A percentile compares a stretch with the other conserved stretches of the same genome.
phyloP scores from a whole-genome alignment of 306 rosid species.

The Lathyrus tuberosus region DNA sequence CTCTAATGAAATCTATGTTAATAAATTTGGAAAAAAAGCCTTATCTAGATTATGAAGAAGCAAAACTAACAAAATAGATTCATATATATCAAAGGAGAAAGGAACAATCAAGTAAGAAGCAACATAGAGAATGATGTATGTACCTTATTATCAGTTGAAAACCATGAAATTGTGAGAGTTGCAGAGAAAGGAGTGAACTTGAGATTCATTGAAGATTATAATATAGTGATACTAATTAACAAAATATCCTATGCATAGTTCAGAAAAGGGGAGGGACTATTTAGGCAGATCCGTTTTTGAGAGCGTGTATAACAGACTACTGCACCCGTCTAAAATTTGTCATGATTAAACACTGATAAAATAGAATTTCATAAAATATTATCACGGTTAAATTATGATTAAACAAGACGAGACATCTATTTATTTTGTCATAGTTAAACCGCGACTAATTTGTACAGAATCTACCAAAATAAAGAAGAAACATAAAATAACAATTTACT shows the following conservation, averaged over 20 bases:
- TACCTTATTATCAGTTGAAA: conserved; percentile 42
- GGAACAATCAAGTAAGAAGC: not conserved
- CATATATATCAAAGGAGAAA: not conserved
- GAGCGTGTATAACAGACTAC: no score
- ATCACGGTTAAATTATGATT: no score
- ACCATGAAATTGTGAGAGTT: conserved; percentile 62
- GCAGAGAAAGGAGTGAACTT: conserved; percentile 52
- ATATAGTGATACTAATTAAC: conserved; percentile 21
- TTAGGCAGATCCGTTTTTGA: not conserved
- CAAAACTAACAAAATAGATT: not conserved
- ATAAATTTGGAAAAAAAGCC: conserved; percentile 28
- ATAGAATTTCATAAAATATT: no score
- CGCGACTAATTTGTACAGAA: not conserved
- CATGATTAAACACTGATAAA: no score
- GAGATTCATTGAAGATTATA: conserved; percentile 61
- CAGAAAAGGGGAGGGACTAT: conserved; percentile 36
- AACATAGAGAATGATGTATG: not conserved
- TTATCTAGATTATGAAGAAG: conserved; percentile 28
- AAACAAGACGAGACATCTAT: no score
- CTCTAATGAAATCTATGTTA: conserved; percentile 29
- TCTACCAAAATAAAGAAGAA: not conserved
- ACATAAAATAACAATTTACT: conserved; percentile 40
- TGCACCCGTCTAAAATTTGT: no score
- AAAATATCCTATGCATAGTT: conserved; percentile 40
- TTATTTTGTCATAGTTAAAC: no score